Base-by-base conservation (phyloP, 225 moss, liverwort and hornwort genomes). In the Anthoceros angustus region DNA sequence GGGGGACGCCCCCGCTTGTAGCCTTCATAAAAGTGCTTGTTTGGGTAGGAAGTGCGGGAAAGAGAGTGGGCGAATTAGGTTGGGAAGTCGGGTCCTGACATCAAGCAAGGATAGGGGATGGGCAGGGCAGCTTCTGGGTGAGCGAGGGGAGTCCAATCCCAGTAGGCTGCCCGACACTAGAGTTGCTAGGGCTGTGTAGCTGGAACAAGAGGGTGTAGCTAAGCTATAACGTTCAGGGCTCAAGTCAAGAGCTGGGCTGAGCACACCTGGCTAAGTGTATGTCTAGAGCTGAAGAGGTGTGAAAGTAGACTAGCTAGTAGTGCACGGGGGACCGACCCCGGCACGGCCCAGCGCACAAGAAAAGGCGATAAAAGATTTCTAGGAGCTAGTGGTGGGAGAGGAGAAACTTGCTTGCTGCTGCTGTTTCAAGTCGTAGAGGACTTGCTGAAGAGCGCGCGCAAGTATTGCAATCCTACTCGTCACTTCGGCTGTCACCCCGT, bases 1-100 rank as follows among this genome's bases (percentile, higher is more conserved):
- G 55, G 55, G 55, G 55, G 14, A 55, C 55, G 55, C 55, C 55
- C 55, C 55, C 55, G 55, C 55, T 55, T 55, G 55, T 55, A 55
- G 55, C 55, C 55, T 55, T 55, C 55, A 55, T 55, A 55, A 55
- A 55, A 55, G 55, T 18, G 55, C 55, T 55, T 55, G 55, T 32
- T 32, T 55, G 6, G 14, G 23, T 18, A 55, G 55, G 23, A 55
- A 18, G 14, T 7, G 55, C 0, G 12, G 18, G 14, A 14, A 23
- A 20, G 7, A 5, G 23, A 18, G 46, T 48, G 46, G 14, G 46
- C 5, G 14, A 48, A 12, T 55, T 23, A 55, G 18, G 55, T 55
- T 18, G 55, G 55, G 23, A 55, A 55, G n/a, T 55, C 16, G n/a
- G 55, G 14, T 18, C 18, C 55, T 18, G 55, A 55, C 55, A 55